Evolutionary conservation across 192 early-diverging fungal species (phyloP), one percentile per base, ranked within the genome.

Genomic region (Funneliformis geosporum): DNA sequence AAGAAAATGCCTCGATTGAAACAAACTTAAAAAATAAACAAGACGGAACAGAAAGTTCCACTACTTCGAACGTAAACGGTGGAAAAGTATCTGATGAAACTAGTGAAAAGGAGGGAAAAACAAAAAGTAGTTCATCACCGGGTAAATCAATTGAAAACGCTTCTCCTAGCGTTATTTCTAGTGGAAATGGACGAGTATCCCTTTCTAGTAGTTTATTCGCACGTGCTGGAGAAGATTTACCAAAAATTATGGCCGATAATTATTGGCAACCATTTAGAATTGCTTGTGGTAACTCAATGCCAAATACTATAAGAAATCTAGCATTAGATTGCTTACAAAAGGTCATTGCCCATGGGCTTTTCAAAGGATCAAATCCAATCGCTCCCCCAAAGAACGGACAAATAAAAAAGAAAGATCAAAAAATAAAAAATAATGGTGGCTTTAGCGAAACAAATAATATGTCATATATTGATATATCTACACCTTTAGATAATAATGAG

Each of bases 211-310:
- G 42, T 44, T 70, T 55, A 38, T 70, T 76, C 79, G 70, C 80
- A 72, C 85, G 60, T 82, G 78, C 55, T 80, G 81, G 42, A 78
- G 83, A 60, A 81, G 83, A 80, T 60, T 79, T 75, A 80, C 83
- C 79, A 70, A 83, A 55, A 73, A 82, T 60, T 75, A 82, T 59
- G 81, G 80, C 60, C 9, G 85, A 86, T 69, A 80, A 86, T 78
- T 86, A 86, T 75, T 86, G 85, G 85, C 70, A 62, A 42, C 82
- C 83, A 47, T 86, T 86, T 76, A 82, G 80, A 43, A 72, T 86
- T 12, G 85, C 85, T 44, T 86, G 82, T 61, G 80, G 73, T 2
- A 81, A 76, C 38, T 81, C 81, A 0, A 82, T 83, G 68, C 82
- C 85, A 11, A 77, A 65, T 47, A 81, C 82, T 43, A 80, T 86